A percentile compares a stretch with the other conserved stretches of the same genome.
These are phyloP conservation scores for Syzygium jambos DNA, from an alignment of 345 rosid genomes.

Conservation along the genomic window DNA sequence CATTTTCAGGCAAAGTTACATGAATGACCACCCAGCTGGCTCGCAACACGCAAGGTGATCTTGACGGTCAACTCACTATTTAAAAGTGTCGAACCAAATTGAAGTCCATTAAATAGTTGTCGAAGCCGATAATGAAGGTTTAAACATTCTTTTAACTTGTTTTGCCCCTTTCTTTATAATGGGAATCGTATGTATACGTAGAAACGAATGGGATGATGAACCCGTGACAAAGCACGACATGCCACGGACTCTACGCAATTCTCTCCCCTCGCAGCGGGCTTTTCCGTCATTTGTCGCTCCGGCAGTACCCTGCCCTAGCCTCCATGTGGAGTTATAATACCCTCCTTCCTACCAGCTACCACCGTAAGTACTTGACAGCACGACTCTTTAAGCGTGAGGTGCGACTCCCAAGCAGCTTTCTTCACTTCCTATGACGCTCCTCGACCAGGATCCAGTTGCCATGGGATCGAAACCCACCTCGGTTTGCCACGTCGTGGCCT, in stretches of 20 bases:
- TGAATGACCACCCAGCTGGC: not conserved
- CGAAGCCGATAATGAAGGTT: not conserved
- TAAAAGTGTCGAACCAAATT: not conserved
- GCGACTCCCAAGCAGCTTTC: not conserved
- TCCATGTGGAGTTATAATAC: not conserved
- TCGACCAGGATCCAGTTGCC: not conserved
- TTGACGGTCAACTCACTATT: not conserved
- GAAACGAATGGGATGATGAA: not conserved
- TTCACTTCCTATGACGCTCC: not conserved
- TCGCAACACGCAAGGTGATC: not conserved
- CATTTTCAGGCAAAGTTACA: not conserved
- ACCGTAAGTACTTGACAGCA: not conserved
- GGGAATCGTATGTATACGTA: not conserved
- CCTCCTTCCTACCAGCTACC: not conserved
- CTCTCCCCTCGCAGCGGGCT: not conserved
- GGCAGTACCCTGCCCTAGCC: not conserved
- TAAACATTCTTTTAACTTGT: not conserved
- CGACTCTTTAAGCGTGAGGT: not conserved
- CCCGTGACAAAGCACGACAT: not conserved
- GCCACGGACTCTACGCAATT: not conserved
- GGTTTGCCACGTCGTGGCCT: conserved; percentile 35
- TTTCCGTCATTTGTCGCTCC: not conserved
- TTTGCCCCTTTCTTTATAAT: not conserved
- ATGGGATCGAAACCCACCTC: not conserved
- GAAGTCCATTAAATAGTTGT: not conserved